Evolutionary conservation across 495 filamentous ascomycete genomes (phyloP), one percentile per base, ranked within the genome.

Genomic region (Lophium mytilinum): DNA sequence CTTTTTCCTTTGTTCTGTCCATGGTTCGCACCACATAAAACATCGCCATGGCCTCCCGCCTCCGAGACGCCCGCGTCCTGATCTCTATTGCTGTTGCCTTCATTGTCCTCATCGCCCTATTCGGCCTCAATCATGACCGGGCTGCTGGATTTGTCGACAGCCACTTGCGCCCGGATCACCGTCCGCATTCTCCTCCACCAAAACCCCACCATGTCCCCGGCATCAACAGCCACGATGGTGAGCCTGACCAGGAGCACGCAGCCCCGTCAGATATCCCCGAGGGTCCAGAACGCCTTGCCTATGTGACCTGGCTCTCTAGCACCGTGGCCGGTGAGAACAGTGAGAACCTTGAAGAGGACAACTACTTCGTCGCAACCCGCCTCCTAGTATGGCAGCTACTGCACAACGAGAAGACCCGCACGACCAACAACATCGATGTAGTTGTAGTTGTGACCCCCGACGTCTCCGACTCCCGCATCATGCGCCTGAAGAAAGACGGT

Each of bases 361-460:
- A 35, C 34, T 66, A 66, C 37, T 58, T 66, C 50, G 45, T 60
- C 15, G 66, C 63, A 3, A 67, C 64, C 7, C 66, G 66, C 24
- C 45, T 70, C 30, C 66, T 70, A 18, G 59, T 59, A 9, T 70
- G 62, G 51, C 66, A 70, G 45, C 64, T 70, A 18, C 61, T 68
- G 18, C 66, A 68, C 49, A 18, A 37, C n/a, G 57, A 61, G 21
- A 53, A 60, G 24, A 70, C 68, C n/a, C 37, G 53, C 5, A 48
- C 66, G 0, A 51, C 48, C 6, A 24, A 39, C 1, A 37, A 37
- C 18, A 58, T 65, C 39, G 64, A 65, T 18, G 61, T 70, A 36
- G 51, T 70, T n/a, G 68, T 70, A 11, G 30, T 66, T 6, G 64
- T 69, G 3, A 66, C 68, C 9, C 47, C 52, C 3, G 47, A 56